Base-by-base conservation (phyloP, 2,329 filamentous ascomycete species). In the Aspergillus ochraceus region DNA sequence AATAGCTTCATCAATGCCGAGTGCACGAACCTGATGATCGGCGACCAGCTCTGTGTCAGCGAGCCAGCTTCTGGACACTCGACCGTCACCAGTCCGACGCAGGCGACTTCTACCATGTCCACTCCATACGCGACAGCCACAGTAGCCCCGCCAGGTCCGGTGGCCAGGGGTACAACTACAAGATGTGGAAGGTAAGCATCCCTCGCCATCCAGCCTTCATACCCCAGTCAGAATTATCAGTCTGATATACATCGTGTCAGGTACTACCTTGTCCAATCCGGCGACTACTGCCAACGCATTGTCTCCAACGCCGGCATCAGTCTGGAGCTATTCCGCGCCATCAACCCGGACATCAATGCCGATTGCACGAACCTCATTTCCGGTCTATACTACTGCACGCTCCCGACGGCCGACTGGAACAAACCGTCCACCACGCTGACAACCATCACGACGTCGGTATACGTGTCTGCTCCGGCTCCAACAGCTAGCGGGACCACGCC, bases 231-330 rank as follows among this genome's bases (percentile, higher is more conserved):
- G 3, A 9, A 24, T 14, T 14, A 8, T 14, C 9, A 47, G 2
- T 3, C 10, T 24, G 6, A 47, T 8, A 47, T 47, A 22, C 11
- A 2, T 5, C 26, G 4, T 29, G 20, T 3, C n/a, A 49, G 53
- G 30, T 60, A 53, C 26, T 62, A 62, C 17, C 52, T 55, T 8
- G 58, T 58, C 22, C 42, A 20, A 19, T 2, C n/a, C 11, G 58
- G 55, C 4, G 60, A 62, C 20, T 62, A 56, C 52, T 60, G 60
- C 24, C 55, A 60, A 9, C 49, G 54, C n/a, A 62, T 62, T 12
- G 47, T 52, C 0, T 30, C 55, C n/a, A 47, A 50, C 22, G 60
- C 55, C 29, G 57, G 52, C 22, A 60, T 62, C 17, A 54, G 36
- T 9, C 19, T 56, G n/a, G 29, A 49, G 8, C 46, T 62, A 2